Conservation (phyloP, 768 basidiomycete species). For the Boletus reticulatus region DNA sequence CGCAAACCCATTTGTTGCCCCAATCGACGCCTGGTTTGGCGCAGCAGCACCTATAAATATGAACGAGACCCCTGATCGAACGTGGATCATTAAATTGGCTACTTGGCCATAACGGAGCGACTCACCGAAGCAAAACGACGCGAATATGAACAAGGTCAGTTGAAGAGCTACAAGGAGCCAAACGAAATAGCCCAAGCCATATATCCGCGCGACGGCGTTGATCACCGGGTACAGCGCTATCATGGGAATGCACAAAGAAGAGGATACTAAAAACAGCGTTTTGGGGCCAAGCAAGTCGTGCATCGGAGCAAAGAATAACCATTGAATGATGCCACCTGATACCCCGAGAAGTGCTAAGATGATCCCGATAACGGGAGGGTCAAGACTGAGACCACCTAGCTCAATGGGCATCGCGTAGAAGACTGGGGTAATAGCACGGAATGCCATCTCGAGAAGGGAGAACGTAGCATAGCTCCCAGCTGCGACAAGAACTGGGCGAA, state of each 20-base stretch:
- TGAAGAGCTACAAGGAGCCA: constrained; percentile 54
- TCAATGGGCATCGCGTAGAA: constrained; percentile 32
- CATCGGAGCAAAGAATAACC: constrained; percentile 57
- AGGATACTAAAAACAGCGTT: constrained; percentile 49
- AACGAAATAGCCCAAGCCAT: constrained; percentile 41
- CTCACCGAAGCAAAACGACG: constrained; percentile 57
- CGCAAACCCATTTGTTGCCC: constrained; percentile 65
- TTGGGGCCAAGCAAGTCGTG: constrained; percentile 60
- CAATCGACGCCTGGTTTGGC: constrained; percentile 66
- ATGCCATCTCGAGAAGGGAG: constrained; percentile 62
- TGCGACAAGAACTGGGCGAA: constrained; percentile 52
- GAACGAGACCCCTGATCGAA: constrained; percentile 55
- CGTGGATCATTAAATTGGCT: neutral
- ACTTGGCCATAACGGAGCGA: neutral
- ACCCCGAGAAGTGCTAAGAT: constrained; percentile 26
- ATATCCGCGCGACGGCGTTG: constrained; percentile 33
- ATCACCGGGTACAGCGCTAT: constrained; percentile 43
- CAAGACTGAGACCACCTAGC: constrained; percentile 28
- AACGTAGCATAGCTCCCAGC: constrained; percentile 59
- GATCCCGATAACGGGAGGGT: constrained; percentile 31
- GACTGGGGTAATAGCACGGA: constrained; percentile 43
- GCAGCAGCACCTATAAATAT: constrained; percentile 65
- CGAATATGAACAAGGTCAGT: constrained; percentile 40
- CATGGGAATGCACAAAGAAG: constrained; percentile 47
- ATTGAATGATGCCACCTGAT: constrained; percentile 46